Conservation (phyloP, 176 grass and related monocot species). For the Stipa capillata region DNA sequence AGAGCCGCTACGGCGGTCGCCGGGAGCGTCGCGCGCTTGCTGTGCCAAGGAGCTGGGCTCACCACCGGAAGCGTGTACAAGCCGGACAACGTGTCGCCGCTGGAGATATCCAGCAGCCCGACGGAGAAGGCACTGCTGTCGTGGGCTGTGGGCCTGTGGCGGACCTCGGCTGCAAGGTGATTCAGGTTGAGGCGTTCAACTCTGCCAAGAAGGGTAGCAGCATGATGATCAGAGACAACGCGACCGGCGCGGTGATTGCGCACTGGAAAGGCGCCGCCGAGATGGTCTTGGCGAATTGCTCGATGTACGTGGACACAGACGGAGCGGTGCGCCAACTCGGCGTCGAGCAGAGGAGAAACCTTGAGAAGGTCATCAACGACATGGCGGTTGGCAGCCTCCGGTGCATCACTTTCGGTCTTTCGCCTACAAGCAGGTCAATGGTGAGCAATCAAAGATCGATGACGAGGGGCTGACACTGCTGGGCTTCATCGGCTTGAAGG, state of each 20-base stretch:
- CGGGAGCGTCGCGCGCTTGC: neutral
- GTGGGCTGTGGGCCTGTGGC: constrained; percentile 51
- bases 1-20: neutral
- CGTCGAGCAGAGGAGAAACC: neutral
- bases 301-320: constrained; percentile 10
- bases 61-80: constrained; percentile 63
- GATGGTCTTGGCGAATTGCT: constrained; percentile 58
- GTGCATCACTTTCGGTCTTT: constrained; percentile 78
- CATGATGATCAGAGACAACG: constrained; percentile 39
- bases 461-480: constrained; percentile 48
- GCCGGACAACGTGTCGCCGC: constrained; percentile 15
- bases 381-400: constrained; percentile 58
- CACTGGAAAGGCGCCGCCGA: constrained; percentile 91
- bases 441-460: constrained; percentile 18
- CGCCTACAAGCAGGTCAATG: constrained; percentile 41
- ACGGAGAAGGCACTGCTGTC: constrained; percentile 86
- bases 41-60: constrained; percentile 42
- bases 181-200: constrained; percentile 80
- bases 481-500: constrained; percentile 67
- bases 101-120: constrained; percentile 62
- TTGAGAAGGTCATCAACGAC: constrained; percentile 43
- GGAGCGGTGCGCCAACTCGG: constrained; percentile 22
- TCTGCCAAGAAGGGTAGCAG: constrained; percentile 84
- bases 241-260: neutral
- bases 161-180: constrained; percentile 40